phyloP scores from a whole-genome alignment of 495 filamentous ascomycete genomes.

The Aspergillus homomorphus region DNA sequence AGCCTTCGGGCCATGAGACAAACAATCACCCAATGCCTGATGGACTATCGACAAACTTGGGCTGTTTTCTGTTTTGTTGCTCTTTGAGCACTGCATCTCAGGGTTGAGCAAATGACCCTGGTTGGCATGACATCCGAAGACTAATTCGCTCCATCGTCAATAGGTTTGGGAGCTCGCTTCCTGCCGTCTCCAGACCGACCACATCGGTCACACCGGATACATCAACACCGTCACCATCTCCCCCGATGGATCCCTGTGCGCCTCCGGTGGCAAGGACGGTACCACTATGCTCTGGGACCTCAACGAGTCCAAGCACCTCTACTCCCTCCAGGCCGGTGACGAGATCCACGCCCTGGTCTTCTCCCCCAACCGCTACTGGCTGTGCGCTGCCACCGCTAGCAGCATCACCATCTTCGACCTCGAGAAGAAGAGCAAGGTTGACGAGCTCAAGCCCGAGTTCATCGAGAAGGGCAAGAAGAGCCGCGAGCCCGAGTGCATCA shows the following conservation, averaged over 20 bases:
- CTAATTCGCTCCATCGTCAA: not conserved
- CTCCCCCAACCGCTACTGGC: constrained; percentile 99
- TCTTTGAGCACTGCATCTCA: not conserved
- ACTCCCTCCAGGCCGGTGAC: constrained; percentile 98
- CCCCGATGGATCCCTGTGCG: constrained; percentile 98
- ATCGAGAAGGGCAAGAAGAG: constrained; percentile 96
- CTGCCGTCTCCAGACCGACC: constrained; percentile 99
- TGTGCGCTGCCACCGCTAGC: constrained; percentile 93
- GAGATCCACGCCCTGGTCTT: constrained; percentile 99
- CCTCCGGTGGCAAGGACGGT: constrained; percentile 98
- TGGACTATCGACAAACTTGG: constrained; percentile 36
- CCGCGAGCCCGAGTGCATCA: constrained; percentile 97
- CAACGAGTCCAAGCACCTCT: constrained; percentile 99
- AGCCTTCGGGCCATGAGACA: constrained; percentile 97
- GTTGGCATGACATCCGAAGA: not conserved
- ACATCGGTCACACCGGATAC: constrained; percentile 99
- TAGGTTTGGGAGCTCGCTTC: constrained; percentile 99
- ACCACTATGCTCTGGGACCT: constrained; percentile 99
- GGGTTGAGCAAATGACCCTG: not conserved
- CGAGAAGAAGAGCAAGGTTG: constrained; percentile 99
- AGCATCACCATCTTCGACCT: constrained; percentile 99
- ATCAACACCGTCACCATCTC: constrained; percentile 99
- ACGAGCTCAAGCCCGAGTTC: constrained; percentile 99
- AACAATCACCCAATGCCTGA: constrained; percentile 89
- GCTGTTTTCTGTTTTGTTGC: constrained; percentile 23